These are phyloP conservation scores for Alopecurus myosuroides DNA, from an alignment of 176 grass and related monocot genomes.

Conservation along the genomic window DNA sequence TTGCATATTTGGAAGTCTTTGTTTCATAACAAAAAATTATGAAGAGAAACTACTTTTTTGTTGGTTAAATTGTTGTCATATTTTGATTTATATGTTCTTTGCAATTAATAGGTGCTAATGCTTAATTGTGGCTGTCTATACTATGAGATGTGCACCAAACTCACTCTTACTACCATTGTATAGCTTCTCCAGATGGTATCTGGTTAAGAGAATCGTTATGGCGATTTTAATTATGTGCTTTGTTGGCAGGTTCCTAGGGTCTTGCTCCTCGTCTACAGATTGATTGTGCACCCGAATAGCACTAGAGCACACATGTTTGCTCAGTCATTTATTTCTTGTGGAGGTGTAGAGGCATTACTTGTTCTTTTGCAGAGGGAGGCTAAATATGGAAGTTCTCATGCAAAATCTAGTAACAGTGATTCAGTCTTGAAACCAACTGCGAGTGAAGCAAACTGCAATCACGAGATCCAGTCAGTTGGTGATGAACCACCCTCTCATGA, in stretches of 20 bases:
- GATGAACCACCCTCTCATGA: conserved; percentile 29
- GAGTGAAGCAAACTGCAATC: conserved; percentile 18
- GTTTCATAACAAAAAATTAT: background rate
- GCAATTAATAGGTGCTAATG: conserved; percentile 5
- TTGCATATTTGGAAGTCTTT: background rate
- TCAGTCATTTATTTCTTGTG: conserved; percentile 61
- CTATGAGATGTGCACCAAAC: background rate
- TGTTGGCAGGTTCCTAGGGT: conserved; percentile 75
- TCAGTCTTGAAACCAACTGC: conserved; percentile 21
- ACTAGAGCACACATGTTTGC: conserved; percentile 60
- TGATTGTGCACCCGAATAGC: conserved; percentile 69
- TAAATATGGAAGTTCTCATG: conserved; percentile 44
- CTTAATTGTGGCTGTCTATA: background rate
- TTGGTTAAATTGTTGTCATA: conserved; percentile 11
- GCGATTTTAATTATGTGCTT: conserved; percentile 20
- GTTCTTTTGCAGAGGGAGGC: conserved; percentile 75
- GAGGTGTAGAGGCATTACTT: conserved; percentile 75
- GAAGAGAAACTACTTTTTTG: conserved; percentile 4
- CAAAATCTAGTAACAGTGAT: conserved; percentile 14
- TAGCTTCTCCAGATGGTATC: conserved; percentile 21
- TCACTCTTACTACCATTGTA: background rate
- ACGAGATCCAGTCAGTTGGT: conserved; percentile 24
- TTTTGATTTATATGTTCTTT: conserved; percentile 14
- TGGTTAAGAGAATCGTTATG: conserved; percentile 9
- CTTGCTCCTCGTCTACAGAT: conserved; percentile 74